Evolutionary conservation across 2,329 filamentous ascomycete genomes (phyloP).

Genomic region (Zelopaecilomyces penicillatus): DNA sequence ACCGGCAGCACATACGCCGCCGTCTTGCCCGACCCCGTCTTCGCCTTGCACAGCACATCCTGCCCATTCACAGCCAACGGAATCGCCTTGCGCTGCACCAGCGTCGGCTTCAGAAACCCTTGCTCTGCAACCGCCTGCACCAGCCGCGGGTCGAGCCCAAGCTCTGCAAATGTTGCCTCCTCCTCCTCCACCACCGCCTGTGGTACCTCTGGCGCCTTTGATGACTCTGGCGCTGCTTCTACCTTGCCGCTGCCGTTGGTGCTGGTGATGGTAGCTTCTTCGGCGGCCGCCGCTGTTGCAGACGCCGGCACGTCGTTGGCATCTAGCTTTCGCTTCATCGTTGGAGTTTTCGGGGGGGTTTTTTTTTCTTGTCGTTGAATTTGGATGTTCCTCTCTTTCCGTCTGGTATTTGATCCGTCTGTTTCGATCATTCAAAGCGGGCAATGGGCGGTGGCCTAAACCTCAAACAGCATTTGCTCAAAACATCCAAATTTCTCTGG

Average conservation of each 20-base stretch:
- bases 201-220: conserved; percentile 9
- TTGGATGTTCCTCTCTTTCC: not conserved
- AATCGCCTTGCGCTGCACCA: conserved; percentile 79
- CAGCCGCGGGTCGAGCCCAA: conserved; percentile 76
- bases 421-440: too few species aligned
- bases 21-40: conserved; percentile 94
- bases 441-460: too few species aligned
- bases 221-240: too few species aligned
- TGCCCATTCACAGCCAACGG: conserved; percentile 79
- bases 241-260: too few species aligned
- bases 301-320: conserved; percentile 42
- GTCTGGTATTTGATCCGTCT: too few species aligned
- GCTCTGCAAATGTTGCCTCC: conserved; percentile 58
- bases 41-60: conserved; percentile 85
- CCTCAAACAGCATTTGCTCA: too few species aligned
- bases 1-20: conserved; percentile 90
- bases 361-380: not conserved
- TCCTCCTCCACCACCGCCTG: conserved; percentile 15
- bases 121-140: conserved; percentile 79
- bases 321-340: conserved; percentile 56
- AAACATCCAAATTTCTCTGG: too few species aligned
- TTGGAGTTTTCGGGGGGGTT: not conserved
- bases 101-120: conserved; percentile 78
- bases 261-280: too few species aligned
- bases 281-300: conserved; percentile 10